These are phyloP conservation scores for Serendipita sp. DNA, from an alignment of 768 basidiomycete genomes.

Conservation along the genomic window DNA sequence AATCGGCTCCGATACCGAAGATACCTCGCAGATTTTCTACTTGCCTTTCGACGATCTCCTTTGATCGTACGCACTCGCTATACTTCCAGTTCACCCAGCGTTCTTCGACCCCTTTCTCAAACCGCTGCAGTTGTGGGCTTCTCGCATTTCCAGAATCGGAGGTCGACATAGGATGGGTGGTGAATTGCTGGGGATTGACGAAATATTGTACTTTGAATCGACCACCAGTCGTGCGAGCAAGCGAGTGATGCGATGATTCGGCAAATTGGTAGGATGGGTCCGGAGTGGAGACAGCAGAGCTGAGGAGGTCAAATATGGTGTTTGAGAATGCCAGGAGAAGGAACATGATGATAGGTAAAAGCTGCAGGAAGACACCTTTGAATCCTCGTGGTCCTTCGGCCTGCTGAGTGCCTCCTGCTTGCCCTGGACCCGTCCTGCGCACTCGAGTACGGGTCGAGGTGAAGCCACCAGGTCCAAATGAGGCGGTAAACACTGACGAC, in stretches of 20 bases:
- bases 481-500: slow-evolving; percentile 50
- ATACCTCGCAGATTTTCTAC: slow-evolving; percentile 69
- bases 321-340: slow-evolving; percentile 72
- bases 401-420: slow-evolving; percentile 17
- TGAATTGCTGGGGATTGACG: slow-evolving; percentile 63
- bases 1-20: slow-evolving; percentile 85
- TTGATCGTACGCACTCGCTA: slow-evolving; percentile 49
- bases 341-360: slow-evolving; percentile 78
- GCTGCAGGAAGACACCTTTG: slow-evolving; percentile 38
- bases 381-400: slow-evolving; percentile 34
- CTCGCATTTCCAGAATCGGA: slow-evolving; percentile 16
- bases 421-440: slow-evolving; percentile 22
- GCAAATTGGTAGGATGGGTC: slow-evolving; percentile 70
- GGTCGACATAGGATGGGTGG: slow-evolving; percentile 57
- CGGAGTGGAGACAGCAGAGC: slow-evolving; percentile 39
- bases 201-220: slow-evolving; percentile 64
- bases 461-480: slow-evolving; percentile 75
- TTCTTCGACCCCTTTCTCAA: slow-evolving; percentile 65
- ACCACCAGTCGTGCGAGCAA: slow-evolving; percentile 48
- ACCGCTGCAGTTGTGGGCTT: slow-evolving; percentile 30
- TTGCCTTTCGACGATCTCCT: slow-evolving; percentile 48
- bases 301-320: slow-evolving; percentile 34
- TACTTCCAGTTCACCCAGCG: slow-evolving; percentile 57
- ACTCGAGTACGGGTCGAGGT: slow-evolving; percentile 37
- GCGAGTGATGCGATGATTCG: slow-evolving; percentile 40